Percentiles rank a stretch among this genome's conserved stretches.
Evolutionary conservation across 805 yeast genomes (phyloP).

Genomic region (Wickerhamomyces canadensis): DNA sequence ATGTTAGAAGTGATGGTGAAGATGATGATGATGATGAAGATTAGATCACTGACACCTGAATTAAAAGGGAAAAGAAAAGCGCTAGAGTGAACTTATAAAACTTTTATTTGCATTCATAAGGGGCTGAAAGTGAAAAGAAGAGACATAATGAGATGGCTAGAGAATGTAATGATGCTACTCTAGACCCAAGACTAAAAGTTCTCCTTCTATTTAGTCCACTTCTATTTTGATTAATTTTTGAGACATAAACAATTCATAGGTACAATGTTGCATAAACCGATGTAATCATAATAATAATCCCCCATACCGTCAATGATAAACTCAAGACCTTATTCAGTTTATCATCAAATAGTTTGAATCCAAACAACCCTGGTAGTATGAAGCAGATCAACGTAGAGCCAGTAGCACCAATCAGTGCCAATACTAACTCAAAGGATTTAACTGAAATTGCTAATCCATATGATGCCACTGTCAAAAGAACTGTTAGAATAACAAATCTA

Average conservation of each 20-base stretch:
- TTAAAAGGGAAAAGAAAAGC: too few relatives aligned
- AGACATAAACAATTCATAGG: constrained; percentile 1
- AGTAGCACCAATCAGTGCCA: constrained; percentile 76
- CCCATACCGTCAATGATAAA: constrained; percentile 58
- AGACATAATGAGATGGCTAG: too few relatives aligned
- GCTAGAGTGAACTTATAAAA: too few relatives aligned
- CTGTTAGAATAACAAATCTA: constrained; percentile 45
- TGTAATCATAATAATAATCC: constrained; percentile 62
- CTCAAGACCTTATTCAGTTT: constrained; percentile 40
- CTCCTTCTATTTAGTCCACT: too few relatives aligned
- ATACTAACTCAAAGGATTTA: constrained; percentile 59
- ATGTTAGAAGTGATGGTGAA: constrained; percentile 79
- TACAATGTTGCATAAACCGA: constrained; percentile 42
- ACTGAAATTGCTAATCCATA: constrained; percentile 56
- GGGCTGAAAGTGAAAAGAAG: too few relatives aligned
- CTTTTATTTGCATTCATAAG: too few relatives aligned
- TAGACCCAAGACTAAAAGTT: too few relatives aligned
- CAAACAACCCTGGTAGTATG: constrained; percentile 74
- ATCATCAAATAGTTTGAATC: constrained; percentile 40
- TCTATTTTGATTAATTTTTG: too few relatives aligned
- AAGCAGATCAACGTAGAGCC: constrained; percentile 79
- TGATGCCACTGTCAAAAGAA: constrained; percentile 38
- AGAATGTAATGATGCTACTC: too few relatives aligned
- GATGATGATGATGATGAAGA: too few relatives aligned
- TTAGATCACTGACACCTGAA: too few relatives aligned